Base-by-base conservation (phyloP, 352 stramenopile genomes). In the Globisporangium solare region DNA sequence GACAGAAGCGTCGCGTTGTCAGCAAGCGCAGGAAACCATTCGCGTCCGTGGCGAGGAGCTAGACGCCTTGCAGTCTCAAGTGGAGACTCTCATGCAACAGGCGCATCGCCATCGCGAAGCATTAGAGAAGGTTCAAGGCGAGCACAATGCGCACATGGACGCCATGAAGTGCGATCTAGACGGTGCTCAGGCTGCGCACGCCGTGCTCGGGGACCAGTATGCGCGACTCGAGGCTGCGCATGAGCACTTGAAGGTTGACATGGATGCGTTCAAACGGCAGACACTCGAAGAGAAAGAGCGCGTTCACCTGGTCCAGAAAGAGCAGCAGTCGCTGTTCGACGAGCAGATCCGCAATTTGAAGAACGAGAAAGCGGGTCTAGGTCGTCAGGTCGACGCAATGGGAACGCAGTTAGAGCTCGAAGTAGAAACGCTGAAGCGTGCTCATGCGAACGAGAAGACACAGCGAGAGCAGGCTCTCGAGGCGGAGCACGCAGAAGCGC, bases 251-350 rank as follows among this genome's bases (percentile, higher is more conserved):
- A 17, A 32, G 20, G 15, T 18, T 32, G 24, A 32, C 1, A 18
- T 51, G 46, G 24, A 51, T 3, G n/a, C 3, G 24, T 15, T 10
- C 6, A 18, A 22, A 7, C 12, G n/a, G 31, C 24, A 18, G 5
- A 27, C n/a, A 6, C 0, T n/a, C 11, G 7, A 32, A 22, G 15
- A 51, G 18, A 22, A 51, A 51, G 46, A 51, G 5, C 5, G 20
- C 6, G 11, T 51, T 15, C 46, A 51, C 5, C 7, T 51, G 20
- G 5, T 5, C 12, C 20, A 51, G 3, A 35, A 6, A 12, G 46
- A 51, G 24, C 46, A 51, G 18, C 46, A 51, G 18, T 31, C 46
- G 13, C n/a, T 51, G 46, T 35, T 57, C 2, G 18, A n/a, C 22
- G 40, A 46, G 48, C 18, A 42, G 17, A 39, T 13, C 1, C 12